A percentile compares a stretch with the other conserved stretches of the same genome.
Evolutionary conservation across 2,329 filamentous ascomycete genomes (phyloP).

Genomic region (Trichoderma brevicompactum): DNA sequence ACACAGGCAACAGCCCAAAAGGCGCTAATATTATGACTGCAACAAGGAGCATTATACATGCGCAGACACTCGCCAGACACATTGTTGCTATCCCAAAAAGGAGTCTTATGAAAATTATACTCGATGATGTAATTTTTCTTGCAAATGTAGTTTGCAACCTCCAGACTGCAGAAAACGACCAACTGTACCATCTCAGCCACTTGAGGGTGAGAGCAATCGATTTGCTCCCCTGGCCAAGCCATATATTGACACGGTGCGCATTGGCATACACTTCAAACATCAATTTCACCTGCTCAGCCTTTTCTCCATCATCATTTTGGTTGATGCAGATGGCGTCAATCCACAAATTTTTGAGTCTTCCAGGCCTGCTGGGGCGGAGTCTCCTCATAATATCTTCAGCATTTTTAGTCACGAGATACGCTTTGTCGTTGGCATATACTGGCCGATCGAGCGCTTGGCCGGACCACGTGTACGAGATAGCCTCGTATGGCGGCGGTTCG

Average conservation of each 20-base stretch:
- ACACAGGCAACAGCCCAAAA: neutral
- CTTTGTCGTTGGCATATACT: slow-evolving; percentile 8
- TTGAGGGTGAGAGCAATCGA: neutral
- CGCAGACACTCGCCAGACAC: neutral
- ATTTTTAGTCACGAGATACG: slow-evolving; percentile 10
- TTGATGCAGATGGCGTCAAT: slow-evolving; percentile 29
- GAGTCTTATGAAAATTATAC: neutral
- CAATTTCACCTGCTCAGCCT: slow-evolving; percentile 13
- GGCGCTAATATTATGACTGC: neutral
- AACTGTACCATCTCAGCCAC: neutral
- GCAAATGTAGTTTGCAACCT: neutral
- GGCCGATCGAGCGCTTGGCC: slow-evolving; percentile 12
- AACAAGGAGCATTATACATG: neutral
- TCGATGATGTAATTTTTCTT: neutral
- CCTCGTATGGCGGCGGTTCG: slow-evolving; percentile 5
- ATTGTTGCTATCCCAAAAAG: neutral
- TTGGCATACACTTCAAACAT: slow-evolving; percentile 23
- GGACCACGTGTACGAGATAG: slow-evolving; percentile 15
- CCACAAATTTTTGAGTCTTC: neutral
- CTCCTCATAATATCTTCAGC: slow-evolving; percentile 8
- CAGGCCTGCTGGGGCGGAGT: neutral
- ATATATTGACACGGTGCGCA: slow-evolving; percentile 12
- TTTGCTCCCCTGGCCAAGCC: slow-evolving; percentile 5
- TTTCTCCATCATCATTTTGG: slow-evolving; percentile 21
- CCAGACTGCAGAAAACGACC: neutral